A percentile compares a stretch with the other conserved stretches of the same genome.
These are phyloP conservation scores for Strobilomyces dryophilus DNA, from an alignment of 768 basidiomycete genomes.

Conservation along the genomic window DNA sequence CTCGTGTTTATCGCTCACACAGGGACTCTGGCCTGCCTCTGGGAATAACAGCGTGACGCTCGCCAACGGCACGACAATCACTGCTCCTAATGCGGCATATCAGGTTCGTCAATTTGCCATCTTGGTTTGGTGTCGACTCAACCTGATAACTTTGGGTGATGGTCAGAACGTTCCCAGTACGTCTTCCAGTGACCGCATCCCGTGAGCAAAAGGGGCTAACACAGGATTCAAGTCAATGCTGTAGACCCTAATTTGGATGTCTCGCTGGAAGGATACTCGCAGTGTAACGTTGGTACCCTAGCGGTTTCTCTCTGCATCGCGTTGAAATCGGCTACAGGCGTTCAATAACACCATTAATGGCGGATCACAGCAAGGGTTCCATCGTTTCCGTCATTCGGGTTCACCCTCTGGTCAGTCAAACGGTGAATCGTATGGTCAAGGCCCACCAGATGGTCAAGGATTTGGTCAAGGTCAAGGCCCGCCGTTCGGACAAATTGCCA, in stretches of 20 bases:
- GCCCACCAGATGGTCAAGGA: too few species aligned
- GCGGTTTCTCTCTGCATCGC: background rate
- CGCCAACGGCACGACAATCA: conserved; percentile 60
- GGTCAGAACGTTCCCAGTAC: conserved; percentile 40
- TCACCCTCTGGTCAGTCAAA: too few species aligned
- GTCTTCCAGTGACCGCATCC: conserved; percentile 5
- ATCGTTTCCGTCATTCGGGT: too few species aligned
- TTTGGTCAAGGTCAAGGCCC: too few species aligned
- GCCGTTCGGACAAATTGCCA: conserved; percentile 43
- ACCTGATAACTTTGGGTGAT: background rate
- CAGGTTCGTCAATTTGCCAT: conserved; percentile 35
- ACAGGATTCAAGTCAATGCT: conserved; percentile 46
- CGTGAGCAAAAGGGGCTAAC: conserved; percentile 2
- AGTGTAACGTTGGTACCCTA: conserved; percentile 44
- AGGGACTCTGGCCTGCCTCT: conserved; percentile 62
- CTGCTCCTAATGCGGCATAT: conserved; percentile 62
- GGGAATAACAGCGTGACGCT: conserved; percentile 45
- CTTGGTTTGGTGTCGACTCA: conserved; percentile 6
- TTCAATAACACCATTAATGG: conserved; percentile 29
- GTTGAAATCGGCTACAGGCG: conserved; percentile 32
- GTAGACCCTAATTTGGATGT: conserved; percentile 59
- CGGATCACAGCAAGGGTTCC: too few species aligned
- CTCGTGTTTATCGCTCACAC: conserved; percentile 61
- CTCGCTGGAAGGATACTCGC: conserved; percentile 63
- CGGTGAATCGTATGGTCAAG: too few species aligned